phyloP scores from a whole-genome alignment of 768 basidiomycete species.

The Rossbeevera mucosa region DNA sequence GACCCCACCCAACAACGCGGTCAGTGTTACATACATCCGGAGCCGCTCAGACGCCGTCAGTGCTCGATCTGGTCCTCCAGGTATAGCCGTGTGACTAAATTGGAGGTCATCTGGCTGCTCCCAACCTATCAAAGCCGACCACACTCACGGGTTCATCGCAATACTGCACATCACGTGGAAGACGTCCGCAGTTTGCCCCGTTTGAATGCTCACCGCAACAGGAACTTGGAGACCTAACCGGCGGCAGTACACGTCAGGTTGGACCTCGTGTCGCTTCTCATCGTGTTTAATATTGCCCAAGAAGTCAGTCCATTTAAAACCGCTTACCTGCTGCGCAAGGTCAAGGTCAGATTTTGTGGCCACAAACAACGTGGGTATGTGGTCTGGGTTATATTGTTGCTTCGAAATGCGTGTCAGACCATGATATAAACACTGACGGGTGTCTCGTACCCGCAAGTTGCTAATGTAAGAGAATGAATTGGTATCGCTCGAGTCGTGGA shows the following conservation, averaged over 20 bases:
- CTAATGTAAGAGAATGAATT: slow-evolving; percentile 99
- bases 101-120: slow-evolving; percentile 8
- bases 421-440: not conserved
- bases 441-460: slow-evolving; percentile 73
- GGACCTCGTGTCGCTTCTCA: slow-evolving; percentile 88
- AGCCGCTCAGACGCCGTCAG: slow-evolving; percentile 65
- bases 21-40: slow-evolving; percentile 66
- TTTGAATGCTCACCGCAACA: slow-evolving; percentile 88
- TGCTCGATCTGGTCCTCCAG: slow-evolving; percentile 79
- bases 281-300: slow-evolving; percentile 5
- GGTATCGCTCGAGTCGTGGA: slow-evolving; percentile 96
- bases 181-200: slow-evolving; percentile 79
- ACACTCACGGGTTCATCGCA: slow-evolving; percentile 86
- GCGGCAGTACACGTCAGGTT: slow-evolving; percentile 95
- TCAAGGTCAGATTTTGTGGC: slow-evolving; percentile 99
- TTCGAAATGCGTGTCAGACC: slow-evolving; percentile 33
- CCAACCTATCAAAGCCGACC: slow-evolving; percentile 4
- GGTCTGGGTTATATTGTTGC: slow-evolving; percentile 97
- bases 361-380: slow-evolving; percentile 93
- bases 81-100: slow-evolving; percentile 58
- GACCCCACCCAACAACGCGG: slow-evolving; percentile 68
- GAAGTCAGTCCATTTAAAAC: not conserved
- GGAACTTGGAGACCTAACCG: slow-evolving; percentile 87
- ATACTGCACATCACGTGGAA: slow-evolving; percentile 82
- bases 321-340: slow-evolving; percentile 81